Evolutionary conservation across 768 basidiomycete species (phyloP).

Genomic region (Leucosporidium yakuticum): DNA sequence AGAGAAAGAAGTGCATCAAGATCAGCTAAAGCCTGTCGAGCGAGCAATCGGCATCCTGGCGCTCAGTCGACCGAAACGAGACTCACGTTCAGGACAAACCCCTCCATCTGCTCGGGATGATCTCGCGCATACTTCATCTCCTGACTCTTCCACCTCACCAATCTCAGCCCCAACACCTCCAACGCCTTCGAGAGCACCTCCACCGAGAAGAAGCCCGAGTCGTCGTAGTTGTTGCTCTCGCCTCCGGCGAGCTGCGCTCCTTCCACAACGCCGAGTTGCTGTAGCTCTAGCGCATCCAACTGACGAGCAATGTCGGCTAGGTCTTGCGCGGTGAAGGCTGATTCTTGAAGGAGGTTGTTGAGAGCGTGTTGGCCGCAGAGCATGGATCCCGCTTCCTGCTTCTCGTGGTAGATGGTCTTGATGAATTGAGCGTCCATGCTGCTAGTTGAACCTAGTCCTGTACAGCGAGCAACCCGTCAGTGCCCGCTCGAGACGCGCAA

Average conservation of each 20-base stretch:
- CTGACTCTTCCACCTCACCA: slow-evolving; percentile 34
- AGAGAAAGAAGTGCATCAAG: background rate
- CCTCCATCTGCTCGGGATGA: slow-evolving; percentile 28
- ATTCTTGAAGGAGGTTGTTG: slow-evolving; percentile 38
- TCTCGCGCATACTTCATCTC: slow-evolving; percentile 20
- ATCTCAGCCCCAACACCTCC: slow-evolving; percentile 28
- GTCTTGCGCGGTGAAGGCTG: slow-evolving; percentile 32
- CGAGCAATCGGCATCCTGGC: background rate
- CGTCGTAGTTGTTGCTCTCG: slow-evolving; percentile 33
- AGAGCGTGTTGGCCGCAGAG: slow-evolving; percentile 37
- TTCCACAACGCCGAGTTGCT: slow-evolving; percentile 18
- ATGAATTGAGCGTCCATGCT: too few species aligned
- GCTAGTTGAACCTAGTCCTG: too few species aligned
- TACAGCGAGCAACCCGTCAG: too few species aligned
- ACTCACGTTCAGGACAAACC: background rate
- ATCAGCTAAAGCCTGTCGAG: background rate
- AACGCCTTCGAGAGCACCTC: slow-evolving; percentile 38
- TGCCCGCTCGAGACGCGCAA: too few species aligned
- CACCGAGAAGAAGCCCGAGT: slow-evolving; percentile 35
- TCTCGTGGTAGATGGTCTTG: too few species aligned
- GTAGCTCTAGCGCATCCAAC: slow-evolving; percentile 35
- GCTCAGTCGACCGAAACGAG: too few species aligned
- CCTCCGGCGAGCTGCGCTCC: background rate
- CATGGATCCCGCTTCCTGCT: slow-evolving; percentile 22
- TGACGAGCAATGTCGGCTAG: slow-evolving; percentile 35